These are phyloP conservation scores for Claviceps sp. DNA, from an alignment of 2,329 filamentous ascomycete genomes.

Conservation along the genomic window DNA sequence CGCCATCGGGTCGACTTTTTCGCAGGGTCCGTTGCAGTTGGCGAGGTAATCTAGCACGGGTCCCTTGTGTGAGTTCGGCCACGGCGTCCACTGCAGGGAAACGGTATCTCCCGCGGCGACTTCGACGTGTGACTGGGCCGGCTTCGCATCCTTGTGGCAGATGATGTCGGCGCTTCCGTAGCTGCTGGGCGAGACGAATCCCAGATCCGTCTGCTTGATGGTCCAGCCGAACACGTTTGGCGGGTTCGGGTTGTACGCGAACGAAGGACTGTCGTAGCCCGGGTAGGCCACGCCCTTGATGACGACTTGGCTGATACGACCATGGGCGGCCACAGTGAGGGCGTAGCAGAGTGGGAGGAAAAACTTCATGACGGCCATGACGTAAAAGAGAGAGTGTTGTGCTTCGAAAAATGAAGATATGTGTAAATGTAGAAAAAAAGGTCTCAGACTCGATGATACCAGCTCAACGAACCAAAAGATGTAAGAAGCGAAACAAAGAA, in stretches of 20 bases:
- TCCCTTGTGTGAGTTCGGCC: constrained; percentile 35
- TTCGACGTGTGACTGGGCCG: constrained; percentile 25
- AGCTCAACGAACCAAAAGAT: background rate
- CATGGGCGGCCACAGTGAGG: constrained; percentile 15
- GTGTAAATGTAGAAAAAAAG: background rate
- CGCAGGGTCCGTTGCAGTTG: constrained; percentile 28
- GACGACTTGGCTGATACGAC: constrained; percentile 28
- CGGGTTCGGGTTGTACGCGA: constrained; percentile 22
- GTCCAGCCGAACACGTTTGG: constrained; percentile 27
- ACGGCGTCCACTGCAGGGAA: constrained; percentile 33
- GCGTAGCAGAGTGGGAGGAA: constrained; percentile 12
- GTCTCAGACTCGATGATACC: background rate
- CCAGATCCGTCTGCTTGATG: constrained; percentile 28
- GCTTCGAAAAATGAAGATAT: background rate
- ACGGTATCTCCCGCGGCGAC: constrained; percentile 32
- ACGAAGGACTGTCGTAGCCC: constrained; percentile 25
- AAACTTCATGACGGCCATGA: constrained; percentile 1
- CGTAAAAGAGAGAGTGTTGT: background rate
- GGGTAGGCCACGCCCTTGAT: constrained; percentile 29
- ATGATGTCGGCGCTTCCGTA: constrained; percentile 31
- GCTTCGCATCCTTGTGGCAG: constrained; percentile 30
- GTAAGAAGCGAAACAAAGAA: background rate
- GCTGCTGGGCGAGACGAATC: constrained; percentile 33
- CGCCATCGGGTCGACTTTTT: constrained; percentile 25
- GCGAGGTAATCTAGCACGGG: constrained; percentile 33